Percentiles rank a stretch among this genome's conserved stretches.
phyloP scores from a whole-genome alignment of 2,329 filamentous ascomycete species.

The Colletotrichum musae region DNA sequence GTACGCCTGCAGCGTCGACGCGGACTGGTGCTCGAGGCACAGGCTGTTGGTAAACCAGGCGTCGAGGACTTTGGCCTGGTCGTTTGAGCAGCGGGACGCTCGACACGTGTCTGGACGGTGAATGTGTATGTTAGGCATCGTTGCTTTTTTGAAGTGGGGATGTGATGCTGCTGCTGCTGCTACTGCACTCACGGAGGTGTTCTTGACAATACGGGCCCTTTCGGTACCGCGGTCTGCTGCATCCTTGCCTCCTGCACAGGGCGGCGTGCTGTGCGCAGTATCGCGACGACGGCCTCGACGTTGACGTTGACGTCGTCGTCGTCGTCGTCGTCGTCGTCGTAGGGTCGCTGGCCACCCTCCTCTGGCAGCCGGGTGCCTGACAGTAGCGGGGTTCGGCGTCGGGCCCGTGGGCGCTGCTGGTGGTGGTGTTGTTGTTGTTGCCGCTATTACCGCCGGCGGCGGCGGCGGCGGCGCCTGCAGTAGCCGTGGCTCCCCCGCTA shows the following conservation, averaged over 20 bases:
- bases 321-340: constrained; percentile 5
- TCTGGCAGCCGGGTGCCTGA: constrained; percentile 31
- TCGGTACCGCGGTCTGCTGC: constrained; percentile 27
- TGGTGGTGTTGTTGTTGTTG: no score
- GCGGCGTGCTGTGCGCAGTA: constrained; percentile 34
- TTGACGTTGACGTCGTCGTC: background rate
- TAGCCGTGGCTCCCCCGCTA: background rate
- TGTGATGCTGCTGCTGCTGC: no score
- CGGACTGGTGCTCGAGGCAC: constrained; percentile 36
- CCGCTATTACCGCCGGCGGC: background rate
- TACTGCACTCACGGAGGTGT: constrained; percentile 30
- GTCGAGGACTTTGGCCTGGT: constrained; percentile 33
- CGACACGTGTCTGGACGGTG: constrained; percentile 35
- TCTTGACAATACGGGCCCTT: constrained; percentile 39
- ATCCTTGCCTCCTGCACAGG: constrained; percentile 35
- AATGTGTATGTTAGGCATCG: no score
- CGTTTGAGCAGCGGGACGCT: constrained; percentile 30
- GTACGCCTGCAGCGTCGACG: constrained; percentile 19
- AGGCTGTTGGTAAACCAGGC: constrained; percentile 35
- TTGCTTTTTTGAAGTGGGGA: no score
- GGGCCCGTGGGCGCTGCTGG: no score
- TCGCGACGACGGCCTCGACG: constrained; percentile 10
- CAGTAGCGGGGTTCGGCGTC: constrained; percentile 21
- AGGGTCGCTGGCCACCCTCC: constrained; percentile 12
- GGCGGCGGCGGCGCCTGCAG: background rate